phyloP scores from a whole-genome alignment of 441 rosid species.

The Corymbia calophylla region DNA sequence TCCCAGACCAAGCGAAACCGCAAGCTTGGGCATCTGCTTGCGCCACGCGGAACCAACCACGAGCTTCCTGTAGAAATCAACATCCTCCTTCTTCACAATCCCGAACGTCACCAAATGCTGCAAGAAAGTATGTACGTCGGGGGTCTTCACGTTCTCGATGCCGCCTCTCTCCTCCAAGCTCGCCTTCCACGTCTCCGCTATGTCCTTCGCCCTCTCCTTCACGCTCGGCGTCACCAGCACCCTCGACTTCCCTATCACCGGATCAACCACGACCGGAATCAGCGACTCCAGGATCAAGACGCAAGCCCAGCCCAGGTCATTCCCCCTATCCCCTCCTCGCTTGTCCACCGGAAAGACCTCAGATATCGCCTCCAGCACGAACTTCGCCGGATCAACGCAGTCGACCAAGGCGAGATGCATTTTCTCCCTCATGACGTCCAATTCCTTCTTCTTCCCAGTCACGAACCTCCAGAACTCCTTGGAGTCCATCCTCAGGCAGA shows the following conservation, averaged over 20 bases:
- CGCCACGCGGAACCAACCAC: slow-evolving; percentile 94
- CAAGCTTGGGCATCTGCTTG: slow-evolving; percentile 98
- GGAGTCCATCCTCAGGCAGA: slow-evolving; percentile 68
- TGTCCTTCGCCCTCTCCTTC: slow-evolving; percentile 61
- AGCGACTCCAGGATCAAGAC: slow-evolving; percentile 81
- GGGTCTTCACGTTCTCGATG: slow-evolving; percentile 88
- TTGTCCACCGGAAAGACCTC: slow-evolving; percentile 94
- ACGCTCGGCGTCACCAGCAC: slow-evolving; percentile 68
- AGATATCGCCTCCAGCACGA: slow-evolving; percentile 78
- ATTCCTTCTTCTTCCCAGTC: slow-evolving; percentile 70
- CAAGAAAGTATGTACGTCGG: slow-evolving; percentile 95
- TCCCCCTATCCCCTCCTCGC: slow-evolving; percentile 33
- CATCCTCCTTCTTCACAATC: slow-evolving; percentile 77
- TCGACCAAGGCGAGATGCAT: slow-evolving; percentile 65
- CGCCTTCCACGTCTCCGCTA: slow-evolving; percentile 90
- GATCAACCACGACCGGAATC: slow-evolving; percentile 85
- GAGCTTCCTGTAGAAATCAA: slow-evolving; percentile 75
- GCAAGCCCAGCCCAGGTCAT: slow-evolving; percentile 95
- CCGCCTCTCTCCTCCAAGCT: slow-evolving; percentile 90
- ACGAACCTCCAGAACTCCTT: slow-evolving; percentile 76
- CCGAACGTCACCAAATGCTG: slow-evolving; percentile 95
- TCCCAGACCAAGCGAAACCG: slow-evolving; percentile 85
- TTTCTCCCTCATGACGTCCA: slow-evolving; percentile 54
- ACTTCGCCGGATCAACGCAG: slow-evolving; percentile 87
- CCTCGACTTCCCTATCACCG: slow-evolving; percentile 74